Base-by-base conservation (phyloP, 768 basidiomycete genomes). In the Mycena galericulata region DNA sequence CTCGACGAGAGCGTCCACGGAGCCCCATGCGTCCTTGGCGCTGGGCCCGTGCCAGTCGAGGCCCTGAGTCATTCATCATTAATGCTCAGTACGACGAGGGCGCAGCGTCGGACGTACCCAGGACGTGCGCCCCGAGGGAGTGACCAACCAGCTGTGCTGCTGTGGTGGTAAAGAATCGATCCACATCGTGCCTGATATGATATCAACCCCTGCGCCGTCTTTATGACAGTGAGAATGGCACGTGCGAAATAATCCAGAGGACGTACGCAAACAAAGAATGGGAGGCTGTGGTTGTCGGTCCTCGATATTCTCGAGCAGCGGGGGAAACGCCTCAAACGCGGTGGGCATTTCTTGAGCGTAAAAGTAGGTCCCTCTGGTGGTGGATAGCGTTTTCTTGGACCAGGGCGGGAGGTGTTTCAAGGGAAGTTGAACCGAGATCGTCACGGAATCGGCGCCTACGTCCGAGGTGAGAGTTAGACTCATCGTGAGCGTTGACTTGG, bases 11-110 rank as follows among this genome's bases (percentile, higher is more conserved):
- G 90, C 88, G 29, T 86, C 85, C 8, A 95, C 79, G 2, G 89
- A 80, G 17, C 75, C 77, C 87, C 92, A 93, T 1, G 87, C 91
- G 74, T 96, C 94, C 17, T 79, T 76, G 14, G 90, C 83, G 73
- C 93, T 95, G 5, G 90, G 89, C 0, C 95, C 96, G 73, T 95
- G 96, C 96, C 96, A 97, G 77, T 98, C 96, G 47, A 96, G 83
- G 1, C 96, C 96, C 93, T 94, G 57, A 18, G n/a, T 32, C 20
- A 49, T 58, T 36, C 46, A 40, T 24, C 50, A 29, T 67, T 64
- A 22, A 27, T 55, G 18, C 57, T 27, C 30, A 50, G 38, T 46
- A 38, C 7, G 26, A 24, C n/a, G 36, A 61, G 26, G 18, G 30
- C 14, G 66, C 20, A 10, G 10, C 6, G 22, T 22, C 22, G 30